Evolutionary conservation across 768 basidiomycete species (phyloP).

Genomic region (Tricholoma sp.): DNA sequence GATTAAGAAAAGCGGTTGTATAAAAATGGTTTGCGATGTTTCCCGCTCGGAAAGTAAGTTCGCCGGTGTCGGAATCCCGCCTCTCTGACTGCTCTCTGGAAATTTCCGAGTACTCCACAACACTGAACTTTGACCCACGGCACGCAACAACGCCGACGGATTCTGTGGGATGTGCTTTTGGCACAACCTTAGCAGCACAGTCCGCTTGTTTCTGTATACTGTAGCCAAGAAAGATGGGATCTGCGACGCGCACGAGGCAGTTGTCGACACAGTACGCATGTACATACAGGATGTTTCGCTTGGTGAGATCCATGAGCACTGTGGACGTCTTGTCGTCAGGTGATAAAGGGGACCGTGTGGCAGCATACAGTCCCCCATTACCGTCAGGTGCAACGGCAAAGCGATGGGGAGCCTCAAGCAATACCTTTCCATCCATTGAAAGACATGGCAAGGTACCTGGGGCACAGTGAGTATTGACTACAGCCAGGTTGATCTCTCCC

Average conservation of each 20-base stretch:
- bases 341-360: slow-evolving; percentile 74
- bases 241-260: slow-evolving; percentile 95
- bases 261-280: slow-evolving; percentile 99
- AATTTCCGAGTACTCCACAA: slow-evolving; percentile 98
- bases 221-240: slow-evolving; percentile 95
- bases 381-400: slow-evolving; percentile 97
- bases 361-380: slow-evolving; percentile 96
- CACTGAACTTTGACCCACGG: slow-evolving; percentile 78
- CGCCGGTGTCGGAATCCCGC: slow-evolving; percentile 61
- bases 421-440: slow-evolving; percentile 87
- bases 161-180: slow-evolving; percentile 81
- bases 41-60: slow-evolving; percentile 86
- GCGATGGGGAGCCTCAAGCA: slow-evolving; percentile 72
- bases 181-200: slow-evolving; percentile 95
- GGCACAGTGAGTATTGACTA: slow-evolving; percentile 1
- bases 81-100: slow-evolving; percentile 80
- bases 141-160: slow-evolving; percentile 92
- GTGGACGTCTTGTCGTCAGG: slow-evolving; percentile 53
- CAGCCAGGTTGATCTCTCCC: neutral
- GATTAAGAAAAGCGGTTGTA: slow-evolving; percentile 76
- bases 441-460: slow-evolving; percentile 94
- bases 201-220: slow-evolving; percentile 85
- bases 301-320: slow-evolving; percentile 78
- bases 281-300: slow-evolving; percentile 77
- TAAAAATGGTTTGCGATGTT: slow-evolving; percentile 99